Conservation (phyloP, 768 basidiomycete genomes). For the Serendipita sp. region DNA sequence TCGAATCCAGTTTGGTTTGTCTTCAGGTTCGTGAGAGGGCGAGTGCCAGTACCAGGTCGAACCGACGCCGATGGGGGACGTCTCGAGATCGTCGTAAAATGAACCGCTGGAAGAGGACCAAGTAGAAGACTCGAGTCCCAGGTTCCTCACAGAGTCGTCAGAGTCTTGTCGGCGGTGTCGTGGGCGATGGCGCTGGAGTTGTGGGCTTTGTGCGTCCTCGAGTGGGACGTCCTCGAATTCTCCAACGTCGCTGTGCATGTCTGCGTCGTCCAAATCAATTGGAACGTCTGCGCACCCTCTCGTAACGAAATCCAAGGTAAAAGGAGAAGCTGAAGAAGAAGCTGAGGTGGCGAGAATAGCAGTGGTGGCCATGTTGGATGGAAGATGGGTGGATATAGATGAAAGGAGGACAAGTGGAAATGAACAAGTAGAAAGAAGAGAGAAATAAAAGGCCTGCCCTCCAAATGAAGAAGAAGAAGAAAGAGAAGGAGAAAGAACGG, state of each 20-base stretch:
- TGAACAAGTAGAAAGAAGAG: too few relatives aligned
- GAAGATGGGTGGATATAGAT: not conserved
- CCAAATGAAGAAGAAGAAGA: too few relatives aligned
- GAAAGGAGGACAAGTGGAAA: too few relatives aligned
- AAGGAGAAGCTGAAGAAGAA: too few relatives aligned
- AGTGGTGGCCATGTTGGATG: not conserved
- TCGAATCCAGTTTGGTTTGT: not conserved
- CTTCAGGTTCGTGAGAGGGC: not conserved
- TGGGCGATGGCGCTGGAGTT: not conserved
- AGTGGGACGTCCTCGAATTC: too few relatives aligned
- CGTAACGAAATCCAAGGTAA: too few relatives aligned
- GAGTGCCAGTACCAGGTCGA: conserved; percentile 2
- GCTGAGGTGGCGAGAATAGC: not conserved
- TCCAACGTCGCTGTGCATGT: too few relatives aligned
- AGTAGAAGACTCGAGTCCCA: not conserved
- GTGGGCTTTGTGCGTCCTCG: not conserved
- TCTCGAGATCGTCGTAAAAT: conserved; percentile 1
- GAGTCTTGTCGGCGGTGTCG: not conserved
- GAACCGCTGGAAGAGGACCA: not conserved
- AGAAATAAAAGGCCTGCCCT: too few relatives aligned
- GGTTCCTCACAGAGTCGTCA: not conserved
- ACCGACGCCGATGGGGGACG: not conserved
- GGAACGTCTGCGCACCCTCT: not conserved
- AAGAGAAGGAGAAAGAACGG: too few relatives aligned
- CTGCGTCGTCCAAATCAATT: not conserved